Conservation (phyloP, 139 green algal species). For the Chlamydomonas sphaeroides region DNA sequence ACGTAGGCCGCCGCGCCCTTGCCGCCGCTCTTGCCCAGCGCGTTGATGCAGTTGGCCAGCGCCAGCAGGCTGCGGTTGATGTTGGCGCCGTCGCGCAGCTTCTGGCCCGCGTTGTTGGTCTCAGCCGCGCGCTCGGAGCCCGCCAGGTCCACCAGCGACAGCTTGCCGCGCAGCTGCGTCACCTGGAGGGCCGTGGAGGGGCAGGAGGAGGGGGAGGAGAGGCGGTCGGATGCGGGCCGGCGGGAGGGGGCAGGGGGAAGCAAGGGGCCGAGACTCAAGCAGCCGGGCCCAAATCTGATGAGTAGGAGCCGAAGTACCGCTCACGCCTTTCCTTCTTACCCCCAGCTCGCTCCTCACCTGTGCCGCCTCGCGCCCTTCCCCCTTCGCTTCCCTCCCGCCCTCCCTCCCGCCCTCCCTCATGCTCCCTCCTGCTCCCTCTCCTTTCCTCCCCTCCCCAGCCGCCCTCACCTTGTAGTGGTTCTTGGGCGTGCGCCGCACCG, state of each 20-base stretch:
- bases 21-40: slow-evolving; percentile 65
- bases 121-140: slow-evolving; percentile 71
- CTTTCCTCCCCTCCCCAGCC: too few species aligned
- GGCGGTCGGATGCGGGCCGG: too few species aligned
- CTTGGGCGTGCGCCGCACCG: slow-evolving; percentile 52
- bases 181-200: neutral
- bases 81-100: slow-evolving; percentile 82
- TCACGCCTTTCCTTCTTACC: too few species aligned
- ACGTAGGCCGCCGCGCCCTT: slow-evolving; percentile 70
- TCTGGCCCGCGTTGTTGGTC: slow-evolving; percentile 79
- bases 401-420: too few species aligned
- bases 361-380: too few species aligned
- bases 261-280: too few species aligned
- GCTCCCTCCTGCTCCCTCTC: too few species aligned
- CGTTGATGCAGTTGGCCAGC: slow-evolving; percentile 92
- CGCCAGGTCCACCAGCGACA: slow-evolving; percentile 79
- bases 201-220: neutral
- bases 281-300: too few species aligned
- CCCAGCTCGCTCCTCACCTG: too few species aligned
- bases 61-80: slow-evolving; percentile 88
- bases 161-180: slow-evolving; percentile 63
- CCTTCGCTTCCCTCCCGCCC: too few species aligned
- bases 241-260: too few species aligned
- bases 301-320: too few species aligned
- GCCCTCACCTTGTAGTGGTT: slow-evolving; percentile 60